Conservation (phyloP, 2,329 filamentous ascomycete genomes). For the Clarireedia monteithiana region DNA sequence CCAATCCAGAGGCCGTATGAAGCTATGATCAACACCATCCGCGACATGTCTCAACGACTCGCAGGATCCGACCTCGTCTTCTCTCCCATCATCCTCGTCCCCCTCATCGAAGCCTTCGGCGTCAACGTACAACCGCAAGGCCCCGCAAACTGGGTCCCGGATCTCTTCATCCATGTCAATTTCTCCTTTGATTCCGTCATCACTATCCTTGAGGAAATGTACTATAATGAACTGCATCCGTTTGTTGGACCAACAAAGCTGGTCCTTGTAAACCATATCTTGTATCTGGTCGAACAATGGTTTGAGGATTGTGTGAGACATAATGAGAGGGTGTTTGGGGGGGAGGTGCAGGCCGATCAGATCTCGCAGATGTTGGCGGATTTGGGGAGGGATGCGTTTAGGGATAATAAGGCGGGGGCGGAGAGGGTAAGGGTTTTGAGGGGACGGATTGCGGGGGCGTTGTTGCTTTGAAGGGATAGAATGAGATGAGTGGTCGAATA, state of each 20-base stretch:
- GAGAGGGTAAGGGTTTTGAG: too few relatives aligned
- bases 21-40: slow-evolving; percentile 54
- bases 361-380: neutral
- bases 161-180: slow-evolving; percentile 56
- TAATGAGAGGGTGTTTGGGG: slow-evolving; percentile 49
- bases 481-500: too few relatives aligned
- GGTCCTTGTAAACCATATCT: slow-evolving; percentile 51
- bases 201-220: slow-evolving; percentile 55
- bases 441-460: too few relatives aligned
- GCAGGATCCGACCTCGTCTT: slow-evolving; percentile 60
- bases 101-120: slow-evolving; percentile 55
- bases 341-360: slow-evolving; percentile 44
- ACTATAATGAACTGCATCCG: slow-evolving; percentile 58
- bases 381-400: neutral
- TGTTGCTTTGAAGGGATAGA: too few relatives aligned
- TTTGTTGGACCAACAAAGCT: slow-evolving; percentile 51
- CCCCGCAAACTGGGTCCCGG: slow-evolving; percentile 37
- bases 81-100: slow-evolving; percentile 52
- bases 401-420: too few relatives aligned
- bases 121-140: slow-evolving; percentile 48
- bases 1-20: slow-evolving; percentile 57
- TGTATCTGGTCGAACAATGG: slow-evolving; percentile 56
- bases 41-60: slow-evolving; percentile 57
- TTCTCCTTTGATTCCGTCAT: slow-evolving; percentile 55
- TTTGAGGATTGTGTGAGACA: slow-evolving; percentile 46